Evolutionary conservation across 164 flowering plant genomes (phyloP).

Genomic region (Liriodendron chinense): DNA sequence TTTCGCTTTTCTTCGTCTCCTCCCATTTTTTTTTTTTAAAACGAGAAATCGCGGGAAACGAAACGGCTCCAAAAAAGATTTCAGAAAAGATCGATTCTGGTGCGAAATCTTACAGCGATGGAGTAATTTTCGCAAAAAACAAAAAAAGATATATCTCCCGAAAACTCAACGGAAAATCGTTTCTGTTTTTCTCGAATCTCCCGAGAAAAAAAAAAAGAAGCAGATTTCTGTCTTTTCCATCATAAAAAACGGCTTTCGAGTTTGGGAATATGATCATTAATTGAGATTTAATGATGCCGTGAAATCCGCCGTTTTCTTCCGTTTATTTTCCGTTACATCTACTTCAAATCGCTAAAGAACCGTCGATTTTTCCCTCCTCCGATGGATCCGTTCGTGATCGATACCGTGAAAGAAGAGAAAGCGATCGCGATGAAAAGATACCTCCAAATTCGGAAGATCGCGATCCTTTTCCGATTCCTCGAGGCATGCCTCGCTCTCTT

Average conservation of each 20-base stretch:
- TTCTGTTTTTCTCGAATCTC: too few species aligned
- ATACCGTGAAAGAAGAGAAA: slow-evolving; percentile 43
- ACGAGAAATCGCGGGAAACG: too few species aligned
- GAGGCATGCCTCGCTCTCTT: slow-evolving; percentile 43
- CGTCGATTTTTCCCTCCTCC: neutral
- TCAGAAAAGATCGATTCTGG: too few species aligned
- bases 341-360: neutral
- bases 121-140: too few species aligned
- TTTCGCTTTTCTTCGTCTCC: neutral
- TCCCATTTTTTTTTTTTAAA: neutral
- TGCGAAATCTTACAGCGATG: too few species aligned
- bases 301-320: neutral
- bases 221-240: too few species aligned
- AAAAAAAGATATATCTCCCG: too few species aligned
- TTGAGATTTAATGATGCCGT: neutral
- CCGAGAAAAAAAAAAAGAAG: too few species aligned
- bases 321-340: neutral
- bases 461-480: slow-evolving; percentile 42
- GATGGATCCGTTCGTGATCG: slow-evolving; percentile 22
- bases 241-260: too few species aligned
- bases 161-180: too few species aligned
- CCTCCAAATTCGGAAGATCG: slow-evolving; percentile 30
- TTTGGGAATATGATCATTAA: too few species aligned
- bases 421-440: slow-evolving; percentile 34
- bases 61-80: too few species aligned